Conservation (phyloP, 225 moss, liverwort and hornwort genomes). For the Thuidium tamariscinum region DNA sequence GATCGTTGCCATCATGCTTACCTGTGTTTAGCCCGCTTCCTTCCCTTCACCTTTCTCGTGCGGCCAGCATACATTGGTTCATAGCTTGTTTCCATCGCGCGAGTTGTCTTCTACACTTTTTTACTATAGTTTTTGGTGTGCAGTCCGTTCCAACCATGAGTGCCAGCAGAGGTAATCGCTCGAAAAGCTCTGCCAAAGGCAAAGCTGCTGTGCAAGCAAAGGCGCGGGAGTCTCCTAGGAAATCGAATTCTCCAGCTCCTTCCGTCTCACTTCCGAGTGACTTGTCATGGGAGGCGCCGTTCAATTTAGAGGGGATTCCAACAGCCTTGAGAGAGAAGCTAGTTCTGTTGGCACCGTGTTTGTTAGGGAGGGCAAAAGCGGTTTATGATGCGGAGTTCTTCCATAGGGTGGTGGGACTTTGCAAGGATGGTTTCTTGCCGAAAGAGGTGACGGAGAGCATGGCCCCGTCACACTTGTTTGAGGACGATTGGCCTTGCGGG, state of each 20-base stretch:
- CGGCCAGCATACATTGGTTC: no score
- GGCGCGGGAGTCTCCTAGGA: not conserved
- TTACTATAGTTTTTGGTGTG: no score
- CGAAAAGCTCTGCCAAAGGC: not conserved
- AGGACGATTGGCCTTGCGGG: no score
- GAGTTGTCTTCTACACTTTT: no score
- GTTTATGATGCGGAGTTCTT: not conserved
- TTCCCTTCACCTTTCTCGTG: no score
- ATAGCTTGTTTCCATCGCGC: no score
- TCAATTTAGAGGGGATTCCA: not conserved
- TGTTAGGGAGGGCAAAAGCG: not conserved
- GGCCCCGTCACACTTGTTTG: no score
- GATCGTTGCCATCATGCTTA: no score
- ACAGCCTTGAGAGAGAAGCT: not conserved
- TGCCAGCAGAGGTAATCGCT: rapidly evolving
- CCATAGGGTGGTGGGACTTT: no score
- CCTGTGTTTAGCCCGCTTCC: no score
- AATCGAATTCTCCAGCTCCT: not conserved
- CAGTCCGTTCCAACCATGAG: not conserved
- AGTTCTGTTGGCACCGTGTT: not conserved
- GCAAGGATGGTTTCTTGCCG: no score
- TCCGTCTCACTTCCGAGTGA: not conserved
- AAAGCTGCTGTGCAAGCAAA: not conserved
- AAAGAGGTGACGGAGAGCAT: no score
- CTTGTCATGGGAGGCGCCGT: not conserved